Evolutionary conservation across 2,329 filamentous ascomycete species (phyloP), one percentile per base, ranked within the genome.

Genomic region (Xylariaceae sp.): DNA sequence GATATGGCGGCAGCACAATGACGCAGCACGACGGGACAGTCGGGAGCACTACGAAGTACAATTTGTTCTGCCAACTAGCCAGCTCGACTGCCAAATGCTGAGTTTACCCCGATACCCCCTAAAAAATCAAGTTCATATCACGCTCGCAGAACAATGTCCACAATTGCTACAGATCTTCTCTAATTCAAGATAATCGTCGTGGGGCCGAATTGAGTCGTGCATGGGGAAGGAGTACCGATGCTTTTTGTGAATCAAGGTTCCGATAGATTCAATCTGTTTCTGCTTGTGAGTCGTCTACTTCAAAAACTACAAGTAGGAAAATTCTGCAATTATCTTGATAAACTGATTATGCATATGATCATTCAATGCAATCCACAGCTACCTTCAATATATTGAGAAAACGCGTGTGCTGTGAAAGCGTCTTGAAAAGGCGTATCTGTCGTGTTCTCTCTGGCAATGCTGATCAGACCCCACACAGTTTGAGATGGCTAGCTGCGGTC

Each of bases 391-490:
- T 29, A 8, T 29, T 4, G 16, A 5, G 27, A 16, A 32, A 14
- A 14, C 12, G 27, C 27, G 27, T 12, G 45, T 44, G 46, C 49
- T 49, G 39, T 45, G 36, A 43, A 40, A 42, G 42, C n/a, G n/a
- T n/a, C n/a, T n/a, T n/a, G n/a, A n/a, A n/a, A n/a, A n/a, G n/a
- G n/a, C n/a, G n/a, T n/a, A n/a, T n/a, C n/a, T n/a, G n/a, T n/a
- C n/a, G n/a, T n/a, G 33, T 20, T 40, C 43, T 38, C 23, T 39
- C 19, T 32, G 45, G 43, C 44, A 33, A 43, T 37, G 45, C 40
- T 47, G 43, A 47, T 19, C 7, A n/a, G 12, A 38, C 29, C 35
- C 49, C 49, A 49, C 49, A 52, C 43, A 49, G 49, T 52, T 4
- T 8, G 4, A 16, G 27, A 32, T 16, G 16, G 27, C 16, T 8